phyloP scores from a whole-genome alignment of 2,329 filamentous ascomycete genomes.

The Akanthomyces muscarius region DNA sequence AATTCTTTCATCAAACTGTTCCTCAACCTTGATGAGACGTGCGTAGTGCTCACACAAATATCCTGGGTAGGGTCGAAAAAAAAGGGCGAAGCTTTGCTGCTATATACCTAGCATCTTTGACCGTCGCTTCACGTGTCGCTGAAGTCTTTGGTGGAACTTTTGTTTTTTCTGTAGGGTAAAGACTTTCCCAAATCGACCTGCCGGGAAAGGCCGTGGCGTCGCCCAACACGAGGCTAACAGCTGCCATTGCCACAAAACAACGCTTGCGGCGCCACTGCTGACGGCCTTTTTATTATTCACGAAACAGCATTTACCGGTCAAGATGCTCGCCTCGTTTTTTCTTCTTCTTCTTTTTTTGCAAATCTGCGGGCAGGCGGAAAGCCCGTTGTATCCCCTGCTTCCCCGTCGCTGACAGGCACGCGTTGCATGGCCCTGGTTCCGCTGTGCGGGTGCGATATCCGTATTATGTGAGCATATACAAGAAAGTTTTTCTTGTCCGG shows the following conservation, averaged over 20 bases:
- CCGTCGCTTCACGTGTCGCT: too few relatives aligned
- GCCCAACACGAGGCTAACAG: background rate
- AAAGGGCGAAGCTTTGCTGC: too few relatives aligned
- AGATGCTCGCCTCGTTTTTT: background rate
- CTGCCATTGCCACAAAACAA: background rate
- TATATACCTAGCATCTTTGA: too few relatives aligned
- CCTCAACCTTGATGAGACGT: background rate
- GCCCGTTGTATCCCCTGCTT: background rate
- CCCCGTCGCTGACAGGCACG: background rate
- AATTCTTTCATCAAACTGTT: background rate
- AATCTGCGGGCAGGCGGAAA: background rate
- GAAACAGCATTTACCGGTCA: background rate
- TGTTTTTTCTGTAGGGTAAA: too few relatives aligned
- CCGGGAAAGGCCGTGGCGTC: background rate
- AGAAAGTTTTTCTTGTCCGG: background rate
- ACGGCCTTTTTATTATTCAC: background rate
- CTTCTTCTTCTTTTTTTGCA: background rate
- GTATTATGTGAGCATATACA: background rate
- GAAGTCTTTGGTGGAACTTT: too few relatives aligned
- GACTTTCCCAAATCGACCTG: background rate
- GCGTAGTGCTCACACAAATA: too few relatives aligned
- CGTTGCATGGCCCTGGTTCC: background rate
- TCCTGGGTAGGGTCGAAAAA: too few relatives aligned
- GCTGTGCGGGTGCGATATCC: background rate
- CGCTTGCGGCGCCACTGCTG: background rate